Evolutionary conservation across 345 rosid species (phyloP).

Genomic region (Eutrema heterophyllum): DNA sequence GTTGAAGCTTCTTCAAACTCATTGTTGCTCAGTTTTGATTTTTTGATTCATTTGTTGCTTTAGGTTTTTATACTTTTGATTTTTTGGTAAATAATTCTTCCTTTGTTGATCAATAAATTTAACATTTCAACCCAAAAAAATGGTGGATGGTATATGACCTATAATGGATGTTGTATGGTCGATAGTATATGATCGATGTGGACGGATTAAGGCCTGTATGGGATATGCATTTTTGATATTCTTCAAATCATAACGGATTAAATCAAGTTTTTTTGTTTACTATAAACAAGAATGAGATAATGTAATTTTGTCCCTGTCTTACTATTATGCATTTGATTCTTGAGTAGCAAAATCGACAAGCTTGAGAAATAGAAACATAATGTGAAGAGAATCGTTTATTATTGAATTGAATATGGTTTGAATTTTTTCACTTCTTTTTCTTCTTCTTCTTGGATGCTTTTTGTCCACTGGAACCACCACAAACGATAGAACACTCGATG

Average conservation of each 20-base stretch:
- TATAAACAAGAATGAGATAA: background rate
- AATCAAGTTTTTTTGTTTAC: background rate
- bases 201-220: too few relatives aligned
- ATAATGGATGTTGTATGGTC: too few relatives aligned
- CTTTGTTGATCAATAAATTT: too few relatives aligned
- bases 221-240: background rate
- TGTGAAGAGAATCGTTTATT: background rate
- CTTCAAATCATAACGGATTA: background rate
- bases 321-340: background rate
- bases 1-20: too few relatives aligned
- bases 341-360: conserved; percentile 23
- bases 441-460: conserved; percentile 18
- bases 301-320: background rate
- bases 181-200: too few relatives aligned
- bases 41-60: too few relatives aligned
- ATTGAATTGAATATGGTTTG: background rate
- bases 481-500: conserved; percentile 60
- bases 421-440: conserved; percentile 12
- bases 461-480: conserved; percentile 37
- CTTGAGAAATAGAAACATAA: conserved; percentile 11
- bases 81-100: too few relatives aligned
- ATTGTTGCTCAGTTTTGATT: too few relatives aligned
- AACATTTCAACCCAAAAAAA: too few relatives aligned
- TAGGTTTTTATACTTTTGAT: too few relatives aligned
- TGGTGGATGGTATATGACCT: too few relatives aligned